Evolutionary conservation across 768 basidiomycete genomes (phyloP), one percentile per base, ranked within the genome.

Genomic region (Panellus pusillus): DNA sequence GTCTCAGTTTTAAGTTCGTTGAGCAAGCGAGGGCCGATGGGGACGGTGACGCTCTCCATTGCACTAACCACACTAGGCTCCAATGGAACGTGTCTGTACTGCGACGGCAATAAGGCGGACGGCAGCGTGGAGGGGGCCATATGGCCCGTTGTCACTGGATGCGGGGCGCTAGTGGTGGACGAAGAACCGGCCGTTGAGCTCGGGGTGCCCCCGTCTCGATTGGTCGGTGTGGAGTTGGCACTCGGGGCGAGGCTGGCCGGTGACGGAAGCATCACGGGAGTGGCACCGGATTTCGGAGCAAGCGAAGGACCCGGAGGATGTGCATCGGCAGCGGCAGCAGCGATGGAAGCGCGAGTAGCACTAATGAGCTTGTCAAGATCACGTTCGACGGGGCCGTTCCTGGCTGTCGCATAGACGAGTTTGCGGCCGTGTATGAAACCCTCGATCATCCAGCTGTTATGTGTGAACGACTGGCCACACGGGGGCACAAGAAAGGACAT

Each of bases 211-310:
- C 73, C 77, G 44, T 82, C 79, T 47, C 80, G 79, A 55, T 77
- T 82, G 35, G 81, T 84, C 9, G 89, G 89, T 0, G 89, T 91
- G 13, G 89, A 91, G 60, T 87, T 89, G 48, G 87, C 82, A 62
- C 89, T 91, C 61, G 84, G 74, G 12, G 76, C 81, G 52, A 85
- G 84, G 65, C 84, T 87, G 9, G 84, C 87, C 2, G 87, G 87
- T 32, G 88, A 90, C 35, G 88, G 89, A 41, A 91, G 81, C 89
- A 89, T 89, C 29, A 82, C 81, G 29, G 87, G 87, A 0, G 84
- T 83, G 6, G 69, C 64, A 47, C 77, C 72, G 7, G 70, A 65
- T 60, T 75, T 78, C 53, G 70, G 64, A 56, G 65, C 68, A 12
- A 68, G 54, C 54, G 69, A 65, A 44, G 50, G 43, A 57, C 63